Evolutionary conservation across 192 early-diverging fungal genomes (phyloP).

Genomic region (Rhizophagus clarus): DNA sequence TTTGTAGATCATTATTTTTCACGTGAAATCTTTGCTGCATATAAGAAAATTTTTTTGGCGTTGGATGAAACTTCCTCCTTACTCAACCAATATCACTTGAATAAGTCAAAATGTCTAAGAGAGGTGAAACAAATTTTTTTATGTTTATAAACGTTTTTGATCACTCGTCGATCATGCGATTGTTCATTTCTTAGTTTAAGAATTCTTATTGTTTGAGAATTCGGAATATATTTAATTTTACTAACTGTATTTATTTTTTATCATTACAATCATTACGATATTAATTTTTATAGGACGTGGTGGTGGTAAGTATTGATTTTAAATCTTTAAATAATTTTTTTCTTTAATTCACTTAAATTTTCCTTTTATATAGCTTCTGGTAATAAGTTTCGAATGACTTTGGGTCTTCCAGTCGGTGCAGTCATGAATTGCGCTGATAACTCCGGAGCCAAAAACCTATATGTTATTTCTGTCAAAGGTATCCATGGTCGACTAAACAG

Average conservation of each 20-base stretch:
- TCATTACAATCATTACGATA: background rate
- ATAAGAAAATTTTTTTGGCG: background rate
- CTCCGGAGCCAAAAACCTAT: constrained; percentile 99
- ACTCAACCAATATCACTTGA: background rate
- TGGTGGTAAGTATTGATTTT: constrained; percentile 20
- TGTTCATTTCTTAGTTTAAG: background rate
- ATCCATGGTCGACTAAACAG: constrained; percentile 96
- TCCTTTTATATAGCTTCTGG: constrained; percentile 61
- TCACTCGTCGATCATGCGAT: background rate
- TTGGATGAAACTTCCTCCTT: constrained; percentile 7
- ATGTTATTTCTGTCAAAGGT: constrained; percentile 97
- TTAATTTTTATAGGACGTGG: constrained; percentile 11
- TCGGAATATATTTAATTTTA: background rate
- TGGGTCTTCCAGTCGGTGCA: constrained; percentile 90
- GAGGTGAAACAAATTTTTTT: background rate
- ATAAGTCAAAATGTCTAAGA: constrained; percentile 23
- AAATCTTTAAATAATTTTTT: background rate
- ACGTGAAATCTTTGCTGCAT: background rate
- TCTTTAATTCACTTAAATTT: background rate
- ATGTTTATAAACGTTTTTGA: background rate
- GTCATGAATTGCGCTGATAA: constrained; percentile 99
- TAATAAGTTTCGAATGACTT: constrained; percentile 99
- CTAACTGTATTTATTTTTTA: background rate
- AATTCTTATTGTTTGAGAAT: background rate
- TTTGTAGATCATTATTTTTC: background rate